Conservation (phyloP, 148 eudicot genomes). For the Persicaria tinctoria region DNA sequence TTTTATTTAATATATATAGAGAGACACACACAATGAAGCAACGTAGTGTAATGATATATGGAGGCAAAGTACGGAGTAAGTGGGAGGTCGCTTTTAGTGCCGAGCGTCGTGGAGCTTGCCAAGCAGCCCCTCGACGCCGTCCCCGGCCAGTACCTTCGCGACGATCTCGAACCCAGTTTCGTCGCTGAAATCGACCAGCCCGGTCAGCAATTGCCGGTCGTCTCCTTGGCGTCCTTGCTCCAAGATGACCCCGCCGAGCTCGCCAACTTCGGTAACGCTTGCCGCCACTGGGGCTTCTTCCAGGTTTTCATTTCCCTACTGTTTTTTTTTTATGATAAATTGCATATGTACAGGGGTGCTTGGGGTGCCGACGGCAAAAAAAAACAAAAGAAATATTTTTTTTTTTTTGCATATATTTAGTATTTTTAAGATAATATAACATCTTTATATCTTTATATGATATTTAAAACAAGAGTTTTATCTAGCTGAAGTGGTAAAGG, state of each 20-base stretch:
- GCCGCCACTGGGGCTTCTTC: slow-evolving; percentile 53
- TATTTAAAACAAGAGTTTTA: too few relatives aligned
- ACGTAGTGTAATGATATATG: too few relatives aligned
- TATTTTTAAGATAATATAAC: too few relatives aligned
- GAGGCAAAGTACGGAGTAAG: too few relatives aligned
- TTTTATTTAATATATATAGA: too few relatives aligned
- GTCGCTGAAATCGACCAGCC: background rate
- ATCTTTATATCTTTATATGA: too few relatives aligned
- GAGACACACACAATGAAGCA: too few relatives aligned
- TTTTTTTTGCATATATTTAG: too few relatives aligned
- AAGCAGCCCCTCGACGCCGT: slow-evolving; percentile 24
- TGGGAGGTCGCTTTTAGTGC: slow-evolving; percentile 46
- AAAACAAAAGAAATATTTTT: too few relatives aligned
- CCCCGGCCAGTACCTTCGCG: slow-evolving; percentile 39
- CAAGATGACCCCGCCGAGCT: slow-evolving; percentile 20
- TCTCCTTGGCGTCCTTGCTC: slow-evolving; percentile 28
- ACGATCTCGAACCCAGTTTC: slow-evolving; percentile 13
- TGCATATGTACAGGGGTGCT: background rate
- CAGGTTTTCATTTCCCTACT: slow-evolving; percentile 23
- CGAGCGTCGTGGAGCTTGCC: slow-evolving; percentile 48
- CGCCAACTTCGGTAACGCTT: slow-evolving; percentile 32
- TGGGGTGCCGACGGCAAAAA: too few relatives aligned
- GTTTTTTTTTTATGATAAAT: background rate
- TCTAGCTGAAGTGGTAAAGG: too few relatives aligned
- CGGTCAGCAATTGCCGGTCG: slow-evolving; percentile 22